phyloP scores from a whole-genome alignment of 148 eudicot species.

The Rhododendron williamsianum region DNA sequence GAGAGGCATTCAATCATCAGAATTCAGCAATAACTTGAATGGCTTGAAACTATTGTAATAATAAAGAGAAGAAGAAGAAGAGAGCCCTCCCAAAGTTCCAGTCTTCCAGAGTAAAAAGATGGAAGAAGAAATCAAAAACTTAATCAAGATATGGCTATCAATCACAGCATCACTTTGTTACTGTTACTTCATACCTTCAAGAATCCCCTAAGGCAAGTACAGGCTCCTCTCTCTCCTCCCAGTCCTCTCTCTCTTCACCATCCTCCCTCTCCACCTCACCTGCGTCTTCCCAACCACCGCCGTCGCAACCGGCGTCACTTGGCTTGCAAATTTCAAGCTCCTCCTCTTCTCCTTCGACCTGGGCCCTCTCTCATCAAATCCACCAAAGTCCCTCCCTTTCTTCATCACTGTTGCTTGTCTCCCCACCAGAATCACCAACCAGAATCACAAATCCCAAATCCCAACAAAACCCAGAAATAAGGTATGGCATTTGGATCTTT shows the following conservation, averaged over 20 bases:
- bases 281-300: conserved; percentile 20
- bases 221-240: conserved; percentile 27
- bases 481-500: conserved; percentile 31
- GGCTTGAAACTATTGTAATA: too few species aligned
- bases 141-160: conserved; percentile 23
- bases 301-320: conserved; percentile 22
- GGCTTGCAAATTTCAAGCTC: conserved; percentile 46
- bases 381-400: conserved; percentile 15
- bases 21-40: not conserved
- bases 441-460: not conserved
- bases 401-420: conserved; percentile 33
- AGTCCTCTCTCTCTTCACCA: conserved; percentile 21
- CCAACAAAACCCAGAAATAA: conserved; percentile 23
- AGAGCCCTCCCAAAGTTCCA: not conserved
- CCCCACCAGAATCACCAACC: conserved; percentile 19
- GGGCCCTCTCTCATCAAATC: conserved; percentile 17
- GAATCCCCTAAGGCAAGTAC: conserved; percentile 19
- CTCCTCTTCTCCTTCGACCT: conserved; percentile 22
- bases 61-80: not conserved
- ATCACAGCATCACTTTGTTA: conserved; percentile 16
- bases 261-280: conserved; percentile 29
- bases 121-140: conserved; percentile 30
- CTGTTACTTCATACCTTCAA: conserved; percentile 19
- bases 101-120: not conserved
- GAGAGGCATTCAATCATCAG: not conserved